Conservation (phyloP, 1,139 yeast genomes). For the Saccharomyces pastorianus region DNA sequence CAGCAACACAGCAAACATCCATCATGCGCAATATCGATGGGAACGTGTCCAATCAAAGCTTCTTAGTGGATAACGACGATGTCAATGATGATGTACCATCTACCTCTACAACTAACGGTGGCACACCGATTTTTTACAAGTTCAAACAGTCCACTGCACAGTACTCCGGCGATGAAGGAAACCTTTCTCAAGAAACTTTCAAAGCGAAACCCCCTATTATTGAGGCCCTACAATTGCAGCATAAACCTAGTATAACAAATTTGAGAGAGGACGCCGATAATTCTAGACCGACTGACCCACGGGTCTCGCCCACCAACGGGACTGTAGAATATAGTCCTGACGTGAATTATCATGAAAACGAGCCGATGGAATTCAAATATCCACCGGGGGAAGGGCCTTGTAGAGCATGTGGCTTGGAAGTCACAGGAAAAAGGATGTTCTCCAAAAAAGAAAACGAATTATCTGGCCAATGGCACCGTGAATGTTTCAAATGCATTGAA, state of each 20-base stretch:
- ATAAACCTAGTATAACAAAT: not conserved
- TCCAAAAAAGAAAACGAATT: conserved; percentile 69
- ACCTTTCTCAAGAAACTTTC: not conserved
- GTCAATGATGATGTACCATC: not conserved
- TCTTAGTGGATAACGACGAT: conserved; percentile 2
- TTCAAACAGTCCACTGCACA: conserved; percentile 5
- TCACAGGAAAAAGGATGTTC: conserved; percentile 49
- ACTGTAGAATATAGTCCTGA: not conserved
- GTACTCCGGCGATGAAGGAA: not conserved
- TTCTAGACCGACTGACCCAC: not conserved
- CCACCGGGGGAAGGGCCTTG: conserved; percentile 71
- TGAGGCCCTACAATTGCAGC: not conserved
- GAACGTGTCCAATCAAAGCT: not conserved
- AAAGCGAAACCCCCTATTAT: not conserved
- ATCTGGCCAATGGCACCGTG: conserved; percentile 91
- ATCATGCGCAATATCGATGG: not conserved
- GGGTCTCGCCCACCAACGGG: not conserved
- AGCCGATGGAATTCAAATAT: conserved; percentile 13
- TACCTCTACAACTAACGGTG: conserved; percentile 1
- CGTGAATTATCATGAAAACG: not conserved
- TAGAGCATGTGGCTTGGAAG: conserved; percentile 45
- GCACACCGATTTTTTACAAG: conserved; percentile 18
- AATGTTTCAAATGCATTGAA: conserved; percentile 67
- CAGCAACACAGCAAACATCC: not conserved
- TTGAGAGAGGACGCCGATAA: not conserved